A percentile compares a stretch with the other conserved stretches of the same genome.
Evolutionary conservation across 257 asterid species (phyloP).

Genomic region (Jacaranda mimosifolia): DNA sequence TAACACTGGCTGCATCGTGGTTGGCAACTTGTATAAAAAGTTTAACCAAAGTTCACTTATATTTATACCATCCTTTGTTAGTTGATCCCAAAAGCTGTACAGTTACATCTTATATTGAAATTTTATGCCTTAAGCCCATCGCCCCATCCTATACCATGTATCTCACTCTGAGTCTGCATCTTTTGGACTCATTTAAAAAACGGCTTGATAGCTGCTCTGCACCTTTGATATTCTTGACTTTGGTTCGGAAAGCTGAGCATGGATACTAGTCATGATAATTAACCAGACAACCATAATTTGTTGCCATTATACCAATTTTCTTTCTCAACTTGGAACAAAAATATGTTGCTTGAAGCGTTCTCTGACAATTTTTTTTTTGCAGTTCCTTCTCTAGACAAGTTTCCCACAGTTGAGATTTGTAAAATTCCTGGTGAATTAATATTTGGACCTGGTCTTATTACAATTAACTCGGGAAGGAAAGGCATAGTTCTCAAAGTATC

Average conservation of each 20-base stretch:
- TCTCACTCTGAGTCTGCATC: conserved; percentile 7
- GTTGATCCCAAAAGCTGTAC: conserved; percentile 4
- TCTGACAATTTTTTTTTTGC: conserved; percentile 45
- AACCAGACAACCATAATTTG: conserved; percentile 26
- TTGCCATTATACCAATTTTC: conserved; percentile 8
- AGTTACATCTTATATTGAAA: conserved; percentile 15
- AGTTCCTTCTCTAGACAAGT: conserved; percentile 89
- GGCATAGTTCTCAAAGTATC: conserved; percentile 79
- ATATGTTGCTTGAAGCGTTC: conserved; percentile 30
- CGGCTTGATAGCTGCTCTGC: conserved; percentile 22
- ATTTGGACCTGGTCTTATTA: conserved; percentile 58
- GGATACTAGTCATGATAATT: conserved; percentile 9
- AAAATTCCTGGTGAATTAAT: conserved; percentile 69
- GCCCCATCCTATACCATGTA: background rate
- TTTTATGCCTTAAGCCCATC: conserved; percentile 1
- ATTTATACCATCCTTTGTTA: conserved; percentile 16
- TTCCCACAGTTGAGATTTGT: conserved; percentile 66
- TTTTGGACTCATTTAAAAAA: conserved; percentile 16
- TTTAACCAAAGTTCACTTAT: background rate
- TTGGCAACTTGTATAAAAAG: conserved; percentile 16
- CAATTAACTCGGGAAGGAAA: conserved; percentile 72
- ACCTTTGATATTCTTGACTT: conserved; percentile 15
- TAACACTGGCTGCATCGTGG: background rate
- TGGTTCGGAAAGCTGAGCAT: background rate
- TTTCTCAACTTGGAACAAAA: conserved; percentile 22